A percentile compares a stretch with the other conserved stretches of the same genome.
Conservation (phyloP, 305 asterid genomes). For the Ilex paraguariensis region DNA sequence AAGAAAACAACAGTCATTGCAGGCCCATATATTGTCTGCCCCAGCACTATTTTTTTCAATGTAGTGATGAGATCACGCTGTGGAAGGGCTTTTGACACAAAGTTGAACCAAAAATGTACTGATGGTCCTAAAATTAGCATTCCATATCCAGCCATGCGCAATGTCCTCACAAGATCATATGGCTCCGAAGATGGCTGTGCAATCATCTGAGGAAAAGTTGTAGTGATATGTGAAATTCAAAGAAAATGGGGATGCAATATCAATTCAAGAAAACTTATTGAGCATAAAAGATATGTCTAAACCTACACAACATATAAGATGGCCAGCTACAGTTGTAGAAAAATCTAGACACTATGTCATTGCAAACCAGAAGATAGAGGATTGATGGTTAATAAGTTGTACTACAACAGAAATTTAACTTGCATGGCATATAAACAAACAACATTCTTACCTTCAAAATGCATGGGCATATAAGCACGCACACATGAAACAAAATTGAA, state of each 20-base stretch:
- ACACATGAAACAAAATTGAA: too few species aligned
- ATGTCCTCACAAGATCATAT: conserved; percentile 59
- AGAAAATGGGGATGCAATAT: neutral
- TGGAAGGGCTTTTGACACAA: conserved; percentile 51
- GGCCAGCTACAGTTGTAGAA: too few species aligned
- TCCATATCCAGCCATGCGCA: conserved; percentile 90
- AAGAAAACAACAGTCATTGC: conserved; percentile 67
- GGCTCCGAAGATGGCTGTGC: conserved; percentile 37
- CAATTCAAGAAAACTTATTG: neutral
- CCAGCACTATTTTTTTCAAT: conserved; percentile 60
- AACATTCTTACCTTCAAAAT: too few species aligned
- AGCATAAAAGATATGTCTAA: too few species aligned
- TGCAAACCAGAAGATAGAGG: too few species aligned
- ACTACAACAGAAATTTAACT: too few species aligned
- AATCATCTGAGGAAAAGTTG: conserved; percentile 36
- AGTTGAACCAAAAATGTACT: conserved; percentile 84
- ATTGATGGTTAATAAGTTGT: too few species aligned
- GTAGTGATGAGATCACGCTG: conserved; percentile 68
- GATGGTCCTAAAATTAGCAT: conserved; percentile 89
- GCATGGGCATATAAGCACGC: too few species aligned
- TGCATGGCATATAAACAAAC: too few species aligned
- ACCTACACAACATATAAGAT: too few species aligned
- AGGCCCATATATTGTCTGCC: conserved; percentile 76
- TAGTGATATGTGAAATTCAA: neutral
- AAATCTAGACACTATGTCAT: too few species aligned